Percentiles rank a stretch among this genome's conserved stretches.
phyloP scores from a whole-genome alignment of 2,329 filamentous ascomycete species.

The Clonostachys rosea region DNA sequence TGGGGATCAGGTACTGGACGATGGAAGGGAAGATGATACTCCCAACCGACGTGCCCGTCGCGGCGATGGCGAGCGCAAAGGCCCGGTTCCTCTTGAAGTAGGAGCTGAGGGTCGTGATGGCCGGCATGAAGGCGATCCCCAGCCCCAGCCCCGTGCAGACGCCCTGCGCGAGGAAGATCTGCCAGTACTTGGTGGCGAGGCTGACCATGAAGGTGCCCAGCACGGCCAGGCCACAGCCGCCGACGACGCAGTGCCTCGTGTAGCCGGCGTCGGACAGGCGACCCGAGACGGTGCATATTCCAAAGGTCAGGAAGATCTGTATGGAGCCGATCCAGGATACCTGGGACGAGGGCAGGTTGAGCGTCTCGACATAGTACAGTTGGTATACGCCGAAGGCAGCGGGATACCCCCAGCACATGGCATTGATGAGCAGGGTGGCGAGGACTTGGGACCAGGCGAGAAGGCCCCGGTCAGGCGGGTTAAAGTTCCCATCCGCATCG shows the following conservation, averaged over 20 bases:
- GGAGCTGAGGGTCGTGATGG: constrained; percentile 54
- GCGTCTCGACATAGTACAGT: constrained; percentile 34
- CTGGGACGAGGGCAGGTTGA: constrained; percentile 25
- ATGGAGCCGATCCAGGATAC: constrained; percentile 42
- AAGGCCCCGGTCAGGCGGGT: constrained; percentile 37
- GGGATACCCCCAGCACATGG: constrained; percentile 44
- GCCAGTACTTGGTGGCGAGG: constrained; percentile 40
- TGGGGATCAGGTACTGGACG: constrained; percentile 51
- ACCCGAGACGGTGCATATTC: constrained; percentile 41
- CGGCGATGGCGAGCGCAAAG: constrained; percentile 56
- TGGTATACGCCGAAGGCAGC: constrained; percentile 50
- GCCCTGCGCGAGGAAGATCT: constrained; percentile 50
- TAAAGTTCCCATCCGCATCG: constrained; percentile 10
- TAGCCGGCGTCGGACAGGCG: constrained; percentile 46
- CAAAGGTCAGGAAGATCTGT: constrained; percentile 45
- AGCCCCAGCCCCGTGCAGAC: constrained; percentile 45
- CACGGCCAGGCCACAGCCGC: constrained; percentile 34
- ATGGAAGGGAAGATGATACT: constrained; percentile 51
- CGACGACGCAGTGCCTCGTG: constrained; percentile 29
- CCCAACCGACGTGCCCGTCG: constrained; percentile 52
- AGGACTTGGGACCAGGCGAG: constrained; percentile 45
- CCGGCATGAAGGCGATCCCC: constrained; percentile 53
- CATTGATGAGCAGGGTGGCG: constrained; percentile 40
- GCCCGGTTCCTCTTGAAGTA: constrained; percentile 55
- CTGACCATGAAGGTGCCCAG: constrained; percentile 44